Evolutionary conservation across 2,329 filamentous ascomycete species (phyloP).

Genomic region (Dactylella cylindrospora): DNA sequence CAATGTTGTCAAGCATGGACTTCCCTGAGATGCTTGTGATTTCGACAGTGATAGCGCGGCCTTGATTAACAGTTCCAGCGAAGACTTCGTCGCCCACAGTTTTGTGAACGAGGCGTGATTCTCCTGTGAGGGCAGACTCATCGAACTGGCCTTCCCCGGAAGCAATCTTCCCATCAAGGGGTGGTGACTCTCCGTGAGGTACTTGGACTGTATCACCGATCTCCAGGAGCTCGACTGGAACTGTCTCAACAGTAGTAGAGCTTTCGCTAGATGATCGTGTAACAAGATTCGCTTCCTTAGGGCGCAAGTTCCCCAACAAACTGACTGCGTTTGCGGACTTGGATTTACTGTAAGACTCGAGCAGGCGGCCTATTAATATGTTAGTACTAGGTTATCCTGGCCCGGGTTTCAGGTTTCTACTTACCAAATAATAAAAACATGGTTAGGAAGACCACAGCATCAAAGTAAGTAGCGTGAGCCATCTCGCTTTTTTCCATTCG

Average conservation of each 20-base stretch:
- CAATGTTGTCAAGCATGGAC: constrained; percentile 79
- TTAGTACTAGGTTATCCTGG: constrained; percentile 18
- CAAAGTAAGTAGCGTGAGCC: constrained; percentile 66
- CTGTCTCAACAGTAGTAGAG: constrained; percentile 56
- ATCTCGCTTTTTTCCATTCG: constrained; percentile 60
- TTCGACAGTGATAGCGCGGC: constrained; percentile 62
- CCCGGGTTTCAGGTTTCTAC: constrained; percentile 47
- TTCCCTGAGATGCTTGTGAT: constrained; percentile 67
- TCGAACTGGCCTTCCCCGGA: constrained; percentile 71
- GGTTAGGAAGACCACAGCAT: constrained; percentile 88
- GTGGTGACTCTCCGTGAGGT: constrained; percentile 76
- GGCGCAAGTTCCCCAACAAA: constrained; percentile 73
- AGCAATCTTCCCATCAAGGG: constrained; percentile 72
- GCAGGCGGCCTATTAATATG: constrained; percentile 61
- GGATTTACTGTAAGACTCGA: constrained; percentile 88
- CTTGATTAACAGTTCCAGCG: constrained; percentile 74
- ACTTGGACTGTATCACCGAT: constrained; percentile 73
- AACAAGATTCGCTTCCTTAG: constrained; percentile 72
- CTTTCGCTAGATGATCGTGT: constrained; percentile 50
- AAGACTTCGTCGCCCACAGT: constrained; percentile 65
- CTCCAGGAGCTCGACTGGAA: constrained; percentile 70
- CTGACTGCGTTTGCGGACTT: constrained; percentile 85
- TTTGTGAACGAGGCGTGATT: constrained; percentile 70
- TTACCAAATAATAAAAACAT: constrained; percentile 74
- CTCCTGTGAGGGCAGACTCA: constrained; percentile 84